Percentiles rank a stretch among this genome's conserved stretches.
Conservation (phyloP, 768 basidiomycete species). For the Gloeophyllum trabeum region DNA sequence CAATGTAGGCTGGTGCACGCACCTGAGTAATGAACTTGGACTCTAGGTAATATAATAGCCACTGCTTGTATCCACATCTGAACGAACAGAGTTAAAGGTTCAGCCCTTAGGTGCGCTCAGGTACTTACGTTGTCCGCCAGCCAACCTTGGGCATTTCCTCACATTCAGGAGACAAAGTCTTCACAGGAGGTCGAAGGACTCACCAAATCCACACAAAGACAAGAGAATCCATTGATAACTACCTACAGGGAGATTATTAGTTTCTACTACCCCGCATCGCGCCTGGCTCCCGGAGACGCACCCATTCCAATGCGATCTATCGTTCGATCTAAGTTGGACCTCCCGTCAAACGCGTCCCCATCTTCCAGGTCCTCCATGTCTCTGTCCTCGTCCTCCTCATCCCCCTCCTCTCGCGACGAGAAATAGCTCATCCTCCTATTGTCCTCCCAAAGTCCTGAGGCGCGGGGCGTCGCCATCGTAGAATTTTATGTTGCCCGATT, state of each 20-base stretch:
- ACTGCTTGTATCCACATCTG: slow-evolving; percentile 93
- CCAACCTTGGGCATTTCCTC: slow-evolving; percentile 51
- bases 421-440: too few species aligned
- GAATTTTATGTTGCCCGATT: too few species aligned
- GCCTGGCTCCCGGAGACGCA: slow-evolving; percentile 9
- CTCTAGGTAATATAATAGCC: slow-evolving; percentile 91
- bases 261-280: neutral
- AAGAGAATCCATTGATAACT: slow-evolving; percentile 77
- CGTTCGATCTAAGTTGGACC: slow-evolving; percentile 61
- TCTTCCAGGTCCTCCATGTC: slow-evolving; percentile 12
- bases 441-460: too few species aligned
- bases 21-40: slow-evolving; percentile 84
- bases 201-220: slow-evolving; percentile 83
- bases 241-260: slow-evolving; percentile 19
- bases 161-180: slow-evolving; percentile 1
- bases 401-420: neutral
- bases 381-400: slow-evolving; percentile 4
- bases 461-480: too few species aligned
- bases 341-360: slow-evolving; percentile 16
- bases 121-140: slow-evolving; percentile 77
- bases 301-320: slow-evolving; percentile 92
- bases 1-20: slow-evolving; percentile 14
- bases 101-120: slow-evolving; percentile 1
- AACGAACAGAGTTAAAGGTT: slow-evolving; percentile 15
- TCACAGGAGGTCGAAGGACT: slow-evolving; percentile 20